Evolutionary conservation across 2,329 filamentous ascomycete genomes (phyloP), one percentile per base, ranked within the genome.

Genomic region (Pleurostoma richardsiae): DNA sequence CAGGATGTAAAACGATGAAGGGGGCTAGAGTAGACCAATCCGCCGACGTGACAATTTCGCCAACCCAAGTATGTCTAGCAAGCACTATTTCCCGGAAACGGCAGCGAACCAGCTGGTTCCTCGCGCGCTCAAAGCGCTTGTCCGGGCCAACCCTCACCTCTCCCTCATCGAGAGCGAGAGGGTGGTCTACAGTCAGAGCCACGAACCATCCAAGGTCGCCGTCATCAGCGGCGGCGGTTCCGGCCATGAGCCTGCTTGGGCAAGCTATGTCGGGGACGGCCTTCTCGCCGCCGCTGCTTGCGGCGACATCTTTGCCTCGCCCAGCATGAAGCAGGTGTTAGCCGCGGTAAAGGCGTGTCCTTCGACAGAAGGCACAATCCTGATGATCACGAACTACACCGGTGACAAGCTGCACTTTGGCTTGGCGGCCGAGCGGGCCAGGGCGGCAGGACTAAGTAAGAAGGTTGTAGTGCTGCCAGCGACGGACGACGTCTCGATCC

Each of bases 331-430:
- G 60, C 86, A 90, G 60, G 79, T 90, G 46, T 72, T 83, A 41
- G 71, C 77, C 55, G 84, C 81, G 43, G 79, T 87, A 19, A 72
- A 82, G 54, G 72, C 80, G 43, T 78, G 86, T 1, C 76, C 82
- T 33, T 77, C 75, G 2, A 73, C 79, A 29, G 77, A 81, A 52
- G 86, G 86, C 5, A 82, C 88, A 1, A 64, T 89, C 31, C 76
- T 89, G 6, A 77, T 88, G 26, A 82, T 88, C 6, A 88, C 87
- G 76, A 90, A 90, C 59, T 88, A 88, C 58, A 88, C 84, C 1
- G 82, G 81, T 10, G 81, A 84, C 60, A 78, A 88, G 42, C 68
- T 90, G 49, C 87, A 89, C 60, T 90, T 89, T 53, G 85, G 85
- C 4, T 82, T 89, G 72, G 86, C 82, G 1, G 82, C 85, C 5